A percentile compares a stretch with the other conserved stretches of the same genome.
Evolutionary conservation across 768 basidiomycete genomes (phyloP).

Genomic region (Scleroderma citrinum): DNA sequence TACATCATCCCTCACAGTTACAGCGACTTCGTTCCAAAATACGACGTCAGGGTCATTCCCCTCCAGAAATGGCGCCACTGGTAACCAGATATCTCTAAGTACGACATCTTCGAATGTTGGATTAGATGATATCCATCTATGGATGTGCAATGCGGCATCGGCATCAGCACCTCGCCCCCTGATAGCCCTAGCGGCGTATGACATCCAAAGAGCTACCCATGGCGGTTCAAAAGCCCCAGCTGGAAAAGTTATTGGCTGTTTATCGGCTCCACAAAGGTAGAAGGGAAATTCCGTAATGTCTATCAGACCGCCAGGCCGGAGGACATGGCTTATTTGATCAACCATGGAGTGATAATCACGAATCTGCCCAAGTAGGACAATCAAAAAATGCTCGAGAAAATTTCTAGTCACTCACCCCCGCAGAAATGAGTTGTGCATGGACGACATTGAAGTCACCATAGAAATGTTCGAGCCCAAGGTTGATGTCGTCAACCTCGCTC

Average conservation of each 20-base stretch:
- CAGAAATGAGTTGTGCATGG: slow-evolving; percentile 63
- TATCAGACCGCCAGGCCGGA: slow-evolving; percentile 67
- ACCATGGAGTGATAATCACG: slow-evolving; percentile 59
- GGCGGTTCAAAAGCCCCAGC: slow-evolving; percentile 42
- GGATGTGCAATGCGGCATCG: slow-evolving; percentile 54
- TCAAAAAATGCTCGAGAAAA: slow-evolving; percentile 4
- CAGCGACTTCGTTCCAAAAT: slow-evolving; percentile 39
- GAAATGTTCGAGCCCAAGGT: slow-evolving; percentile 78
- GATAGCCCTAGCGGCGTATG: slow-evolving; percentile 48
- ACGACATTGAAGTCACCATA: slow-evolving; percentile 74
- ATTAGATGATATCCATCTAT: slow-evolving; percentile 50
- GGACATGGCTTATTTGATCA: slow-evolving; percentile 58
- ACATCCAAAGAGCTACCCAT: slow-evolving; percentile 61
- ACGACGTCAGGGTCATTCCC: slow-evolving; percentile 18
- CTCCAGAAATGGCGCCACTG: slow-evolving; percentile 45
- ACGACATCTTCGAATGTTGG: slow-evolving; percentile 54
- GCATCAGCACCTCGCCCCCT: slow-evolving; percentile 52
- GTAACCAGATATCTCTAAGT: slow-evolving; percentile 57
- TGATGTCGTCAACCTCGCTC: slow-evolving; percentile 81
- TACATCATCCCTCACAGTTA: slow-evolving; percentile 53
- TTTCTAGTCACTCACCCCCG: slow-evolving; percentile 51
- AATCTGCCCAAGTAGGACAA: slow-evolving; percentile 40
- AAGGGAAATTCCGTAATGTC: slow-evolving; percentile 69
- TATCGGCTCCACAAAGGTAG: slow-evolving; percentile 48
- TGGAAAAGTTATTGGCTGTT: slow-evolving; percentile 37